Evolutionary conservation across 352 stramenopile genomes (phyloP), one percentile per base, ranked within the genome.

Genomic region (Phytopythium kandeliae): DNA sequence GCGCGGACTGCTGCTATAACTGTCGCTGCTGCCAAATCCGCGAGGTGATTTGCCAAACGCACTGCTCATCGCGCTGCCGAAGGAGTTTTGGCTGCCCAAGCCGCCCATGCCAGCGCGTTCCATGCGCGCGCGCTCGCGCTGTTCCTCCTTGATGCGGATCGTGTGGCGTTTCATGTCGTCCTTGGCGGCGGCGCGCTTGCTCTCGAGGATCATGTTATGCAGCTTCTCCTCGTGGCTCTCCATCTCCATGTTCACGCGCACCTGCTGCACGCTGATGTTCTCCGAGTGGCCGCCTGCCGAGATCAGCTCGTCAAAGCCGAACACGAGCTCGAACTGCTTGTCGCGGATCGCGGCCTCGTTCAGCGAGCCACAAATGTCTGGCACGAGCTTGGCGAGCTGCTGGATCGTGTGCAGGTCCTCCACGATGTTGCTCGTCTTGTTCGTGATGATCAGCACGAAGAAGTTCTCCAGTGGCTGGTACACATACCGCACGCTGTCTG

Each of bases 181-280:
- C 68, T 91, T 93, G 24, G 86, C 86, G 3, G 86, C 82, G 2
- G 86, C 85, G 41, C 83, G 89, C 77, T 98, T 98, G 69, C 85
- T 96, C 71, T 98, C 86, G 57, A 98, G 85, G 57, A 99, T 97
- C 85, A 99, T 98, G 46, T 97, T 93, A 66, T 97, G 83, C 53
- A 99, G 88, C 68, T 98, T 98, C 78, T 99, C 97, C 73, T 99
- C 97, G 71, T 99, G 97, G 54, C 83, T 98, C 65, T 99, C 96
- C 97, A 99, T 99, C 57, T 98, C 87, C 74, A 99, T 89, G 76
- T 99, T 99, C 19, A 96, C 93, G 54, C 95, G 84, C 56, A 99
- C 98, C 58, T 94, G 81, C 64, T 84, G 79, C 46, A 97, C 63
- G 46, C 83, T 96, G 52, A 97, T 94, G 58, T 90, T 92, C 72